Base-by-base conservation (phyloP, 768 basidiomycete genomes). In the Hypholoma sublateritium region DNA sequence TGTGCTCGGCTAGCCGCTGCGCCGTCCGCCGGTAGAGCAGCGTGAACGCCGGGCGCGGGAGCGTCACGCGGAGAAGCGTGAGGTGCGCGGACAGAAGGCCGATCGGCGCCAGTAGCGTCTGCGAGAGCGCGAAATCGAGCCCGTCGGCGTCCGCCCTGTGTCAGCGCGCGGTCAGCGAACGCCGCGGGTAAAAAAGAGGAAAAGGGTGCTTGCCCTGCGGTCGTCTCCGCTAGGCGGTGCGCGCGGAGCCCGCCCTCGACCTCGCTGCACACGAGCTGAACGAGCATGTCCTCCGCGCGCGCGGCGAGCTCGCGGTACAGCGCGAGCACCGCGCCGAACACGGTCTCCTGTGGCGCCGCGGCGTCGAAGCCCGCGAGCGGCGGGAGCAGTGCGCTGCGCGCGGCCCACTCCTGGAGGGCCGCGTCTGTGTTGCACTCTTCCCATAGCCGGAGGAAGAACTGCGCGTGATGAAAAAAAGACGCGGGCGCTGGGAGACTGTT, bases 391-490 rank as follows among this genome's bases (percentile, higher is more conserved):
- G 79, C 60, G 32, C 77, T 79, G 12, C 72, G 73, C 58, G 80
- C 72, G 8, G 79, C 82, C 57, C 76, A 77, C n/a, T 76, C 72
- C 19, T 87, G 85, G 12, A 93, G 74, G 22, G 78, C 74, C 4
- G 81, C 76, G 32, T 81, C 79, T 41, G 74, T 80, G 59, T 82
- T 84, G 62, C 95, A 91, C 63, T 93, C 91, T 12, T 82, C 73
- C 88, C 89, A 94, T 32, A 99, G 72, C 69, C 97, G 92, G 14
- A 99, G 75, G 77, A 96, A 98, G 73, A 94, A 95, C 95, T 97
- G 65, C 24, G 45, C 52, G 34, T 52, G 35, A 11, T 46, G 42
- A 50, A 52, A 46, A 59, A 37, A 34, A 44, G 35, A 51, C 28
- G 16, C 24, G 22, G 50, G 52, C 36, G 36, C 24, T 56, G 21